phyloP scores from a whole-genome alignment of 345 rosid species.

The Viola odorata region DNA sequence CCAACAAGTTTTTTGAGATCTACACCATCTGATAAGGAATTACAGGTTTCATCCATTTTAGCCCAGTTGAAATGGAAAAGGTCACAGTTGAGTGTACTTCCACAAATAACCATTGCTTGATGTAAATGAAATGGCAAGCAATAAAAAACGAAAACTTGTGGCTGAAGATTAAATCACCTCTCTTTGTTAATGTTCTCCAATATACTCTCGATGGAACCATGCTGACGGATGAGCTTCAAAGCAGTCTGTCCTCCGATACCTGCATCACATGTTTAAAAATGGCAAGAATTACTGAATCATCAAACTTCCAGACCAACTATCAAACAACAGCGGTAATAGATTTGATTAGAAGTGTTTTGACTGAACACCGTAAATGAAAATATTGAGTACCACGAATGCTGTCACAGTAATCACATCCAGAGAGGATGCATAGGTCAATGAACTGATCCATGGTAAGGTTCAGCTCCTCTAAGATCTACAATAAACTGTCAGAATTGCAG shows the following conservation, averaged over 20 bases:
- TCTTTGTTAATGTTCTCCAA: slow-evolving; percentile 81
- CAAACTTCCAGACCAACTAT: slow-evolving; percentile 1
- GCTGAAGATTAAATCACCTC: slow-evolving; percentile 36
- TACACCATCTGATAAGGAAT: background rate
- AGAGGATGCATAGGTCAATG: slow-evolving; percentile 88
- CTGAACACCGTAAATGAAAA: background rate
- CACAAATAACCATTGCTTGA: background rate
- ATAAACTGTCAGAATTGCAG: slow-evolving; percentile 13
- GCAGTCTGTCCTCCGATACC: slow-evolving; percentile 95
- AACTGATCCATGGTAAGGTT: slow-evolving; percentile 91
- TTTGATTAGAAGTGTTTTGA: background rate
- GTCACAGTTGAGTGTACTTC: background rate
- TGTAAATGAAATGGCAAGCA: background rate
- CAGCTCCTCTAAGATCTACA: slow-evolving; percentile 80
- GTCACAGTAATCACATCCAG: slow-evolving; percentile 97
- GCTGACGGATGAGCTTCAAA: slow-evolving; percentile 86
- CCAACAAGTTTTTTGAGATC: background rate
- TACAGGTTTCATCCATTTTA: background rate
- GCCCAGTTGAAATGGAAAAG: background rate
- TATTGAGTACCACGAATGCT: slow-evolving; percentile 64
- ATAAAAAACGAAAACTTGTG: background rate
- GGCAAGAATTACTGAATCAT: background rate
- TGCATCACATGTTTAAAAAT: slow-evolving; percentile 20
- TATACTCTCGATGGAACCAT: slow-evolving; percentile 77
- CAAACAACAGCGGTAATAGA: slow-evolving; percentile 1